A percentile compares a stretch with the other conserved stretches of the same genome.
phyloP scores from a whole-genome alignment of 179 eudicot genomes.

The Actinidia chinensis region DNA sequence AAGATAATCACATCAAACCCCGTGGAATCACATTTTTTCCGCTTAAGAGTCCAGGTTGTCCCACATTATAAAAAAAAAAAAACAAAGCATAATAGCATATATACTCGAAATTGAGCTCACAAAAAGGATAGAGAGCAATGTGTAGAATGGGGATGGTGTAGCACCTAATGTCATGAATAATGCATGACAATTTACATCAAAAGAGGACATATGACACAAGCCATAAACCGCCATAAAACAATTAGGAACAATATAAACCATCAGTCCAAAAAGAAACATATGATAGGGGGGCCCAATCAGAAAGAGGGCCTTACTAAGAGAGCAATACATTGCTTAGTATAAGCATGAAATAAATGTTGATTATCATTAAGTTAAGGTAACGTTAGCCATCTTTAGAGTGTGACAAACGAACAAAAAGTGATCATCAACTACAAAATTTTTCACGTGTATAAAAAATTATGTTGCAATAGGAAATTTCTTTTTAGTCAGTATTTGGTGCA shows the following conservation, averaged over 20 bases:
- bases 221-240: neutral
- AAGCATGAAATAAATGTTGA: slow-evolving; percentile 1
- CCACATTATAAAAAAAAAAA: too few species aligned
- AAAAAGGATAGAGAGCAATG: neutral
- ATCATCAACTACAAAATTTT: neutral
- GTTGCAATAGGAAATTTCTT: neutral
- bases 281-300: neutral
- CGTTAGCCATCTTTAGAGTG: slow-evolving; percentile 9
- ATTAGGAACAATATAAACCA: neutral
- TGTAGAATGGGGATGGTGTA: slow-evolving; percentile 1
- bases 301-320: slow-evolving; percentile 10
- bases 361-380: neutral
- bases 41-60: neutral
- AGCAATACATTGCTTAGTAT: neutral
- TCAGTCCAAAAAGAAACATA: slow-evolving; percentile 13
- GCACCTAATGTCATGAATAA: neutral
- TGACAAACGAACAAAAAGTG: neutral
- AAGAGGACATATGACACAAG: neutral
- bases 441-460: neutral
- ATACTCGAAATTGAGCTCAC: neutral
- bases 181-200: neutral
- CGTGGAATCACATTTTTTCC: neutral
- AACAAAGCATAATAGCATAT: neutral
- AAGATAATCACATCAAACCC: neutral
- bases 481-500: neutral